Conservation (phyloP, 2,329 filamentous ascomycete species). For the Aspergillus novoparasiticus region DNA sequence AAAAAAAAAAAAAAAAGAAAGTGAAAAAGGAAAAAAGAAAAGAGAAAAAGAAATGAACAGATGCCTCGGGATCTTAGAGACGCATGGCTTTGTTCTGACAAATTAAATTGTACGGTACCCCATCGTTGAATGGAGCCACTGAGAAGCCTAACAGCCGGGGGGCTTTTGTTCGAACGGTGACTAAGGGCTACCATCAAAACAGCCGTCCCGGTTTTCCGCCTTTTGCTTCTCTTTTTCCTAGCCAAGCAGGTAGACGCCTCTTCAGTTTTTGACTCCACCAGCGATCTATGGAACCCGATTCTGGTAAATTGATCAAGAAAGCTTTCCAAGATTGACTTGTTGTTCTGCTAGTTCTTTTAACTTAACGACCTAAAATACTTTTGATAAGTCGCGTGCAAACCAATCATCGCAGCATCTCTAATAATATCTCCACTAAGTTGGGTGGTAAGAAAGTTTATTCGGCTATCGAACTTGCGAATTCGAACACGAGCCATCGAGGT, state of each 20-base stretch:
- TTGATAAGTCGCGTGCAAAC: background rate
- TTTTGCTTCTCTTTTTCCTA: background rate
- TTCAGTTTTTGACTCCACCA: background rate
- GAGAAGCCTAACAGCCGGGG: background rate
- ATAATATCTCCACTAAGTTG: slow-evolving; percentile 6
- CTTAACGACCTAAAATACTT: background rate
- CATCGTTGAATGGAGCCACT: background rate
- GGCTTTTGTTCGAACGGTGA: background rate
- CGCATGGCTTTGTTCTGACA: background rate
- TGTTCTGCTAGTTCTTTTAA: background rate
- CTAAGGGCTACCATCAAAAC: background rate
- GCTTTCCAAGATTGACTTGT: background rate
- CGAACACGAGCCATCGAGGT: slow-evolving; percentile 16
- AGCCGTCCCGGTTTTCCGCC: background rate
- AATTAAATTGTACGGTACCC: background rate
- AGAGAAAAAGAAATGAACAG: background rate
- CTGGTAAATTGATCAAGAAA: background rate
- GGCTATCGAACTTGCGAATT: background rate
- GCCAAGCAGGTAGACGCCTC: background rate
- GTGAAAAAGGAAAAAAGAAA: background rate
- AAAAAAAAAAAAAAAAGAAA: too few relatives aligned
- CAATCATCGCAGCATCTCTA: slow-evolving; percentile 1
- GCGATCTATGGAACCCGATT: background rate
- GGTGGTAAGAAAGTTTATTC: slow-evolving; percentile 5
- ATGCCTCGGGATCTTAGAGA: background rate